Evolutionary conservation across 2,329 filamentous ascomycete genomes (phyloP).

Genomic region (Fusarium sp.): DNA sequence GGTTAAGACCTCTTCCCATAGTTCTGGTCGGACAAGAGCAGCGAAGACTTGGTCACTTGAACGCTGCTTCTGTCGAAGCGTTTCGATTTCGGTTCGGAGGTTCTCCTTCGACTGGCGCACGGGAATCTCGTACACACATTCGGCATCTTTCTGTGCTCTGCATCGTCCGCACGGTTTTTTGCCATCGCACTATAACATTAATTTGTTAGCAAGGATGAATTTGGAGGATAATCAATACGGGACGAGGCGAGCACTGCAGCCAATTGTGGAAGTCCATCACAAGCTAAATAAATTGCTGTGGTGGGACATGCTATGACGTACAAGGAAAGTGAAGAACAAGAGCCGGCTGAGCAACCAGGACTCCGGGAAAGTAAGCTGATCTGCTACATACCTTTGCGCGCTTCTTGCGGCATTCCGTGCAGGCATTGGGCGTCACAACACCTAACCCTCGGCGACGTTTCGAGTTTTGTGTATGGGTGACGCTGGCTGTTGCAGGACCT

Average conservation of each 20-base stretch:
- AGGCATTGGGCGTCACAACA: constrained; percentile 67
- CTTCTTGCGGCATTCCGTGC: constrained; percentile 69
- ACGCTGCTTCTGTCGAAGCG: constrained; percentile 61
- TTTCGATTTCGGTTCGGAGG: constrained; percentile 67
- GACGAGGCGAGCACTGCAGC: not conserved
- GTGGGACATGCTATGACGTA: not conserved
- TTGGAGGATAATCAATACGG: not conserved
- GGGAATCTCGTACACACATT: constrained; percentile 69
- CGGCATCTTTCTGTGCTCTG: constrained; percentile 59
- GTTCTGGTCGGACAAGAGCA: constrained; percentile 59
- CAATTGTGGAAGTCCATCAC: not conserved
- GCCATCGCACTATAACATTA: constrained; percentile 62
- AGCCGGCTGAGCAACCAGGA: not conserved
- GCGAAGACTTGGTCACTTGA: constrained; percentile 64
- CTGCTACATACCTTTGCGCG: constrained; percentile 61
- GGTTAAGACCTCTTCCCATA: constrained; percentile 63
- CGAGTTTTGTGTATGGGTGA: constrained; percentile 46
- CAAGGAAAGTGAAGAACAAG: not conserved
- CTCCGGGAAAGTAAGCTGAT: not conserved
- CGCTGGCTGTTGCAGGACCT: constrained; percentile 30
- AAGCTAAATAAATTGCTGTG: not conserved
- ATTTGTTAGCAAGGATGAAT: constrained; percentile 19
- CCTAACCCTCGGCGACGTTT: constrained; percentile 64
- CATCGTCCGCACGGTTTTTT: constrained; percentile 64
- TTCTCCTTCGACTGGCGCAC: constrained; percentile 71